Evolutionary conservation across 129 eudicot genomes (phyloP).

Genomic region (Silybum marianum): DNA sequence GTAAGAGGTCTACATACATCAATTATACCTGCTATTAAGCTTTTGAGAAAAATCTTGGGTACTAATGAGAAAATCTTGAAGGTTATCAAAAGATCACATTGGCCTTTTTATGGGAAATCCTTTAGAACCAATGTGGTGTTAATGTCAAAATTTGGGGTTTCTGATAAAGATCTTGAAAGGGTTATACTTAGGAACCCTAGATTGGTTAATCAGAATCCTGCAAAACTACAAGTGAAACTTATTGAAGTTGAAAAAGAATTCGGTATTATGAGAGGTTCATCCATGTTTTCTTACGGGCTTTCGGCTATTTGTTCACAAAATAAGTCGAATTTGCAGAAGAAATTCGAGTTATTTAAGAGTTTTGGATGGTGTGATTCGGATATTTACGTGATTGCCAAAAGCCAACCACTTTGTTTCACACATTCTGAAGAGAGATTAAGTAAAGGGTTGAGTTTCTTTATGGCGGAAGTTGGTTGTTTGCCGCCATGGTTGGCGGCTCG

Average conservation of each 20-base stretch:
- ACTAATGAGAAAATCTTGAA: conserved; percentile 24
- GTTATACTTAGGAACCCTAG: conserved; percentile 30
- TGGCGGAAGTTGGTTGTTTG: conserved; percentile 33
- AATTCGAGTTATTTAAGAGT: conserved; percentile 36
- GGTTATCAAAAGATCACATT: conserved; percentile 23
- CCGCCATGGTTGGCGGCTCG: conserved; percentile 31
- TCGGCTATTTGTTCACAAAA: conserved; percentile 24
- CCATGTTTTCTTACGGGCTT: conserved; percentile 32
- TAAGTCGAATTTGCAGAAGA: conserved; percentile 7
- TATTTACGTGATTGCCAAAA: conserved; percentile 15
- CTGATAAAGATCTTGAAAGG: conserved; percentile 13
- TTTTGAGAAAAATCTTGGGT: conserved; percentile 27
- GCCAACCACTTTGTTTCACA: conserved; percentile 28
- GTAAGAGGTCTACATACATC: conserved; percentile 21
- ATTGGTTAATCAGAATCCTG: conserved; percentile 20
- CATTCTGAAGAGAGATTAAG: conserved; percentile 36
- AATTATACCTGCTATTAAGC: conserved; percentile 26
- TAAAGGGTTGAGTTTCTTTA: conserved; percentile 28
- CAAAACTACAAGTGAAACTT: conserved; percentile 19
- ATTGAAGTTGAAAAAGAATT: conserved; percentile 33
- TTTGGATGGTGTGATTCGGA: conserved; percentile 47
- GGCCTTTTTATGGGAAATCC: conserved; percentile 33
- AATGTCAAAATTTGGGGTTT: conserved; percentile 25
- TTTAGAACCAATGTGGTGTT: conserved; percentile 22
- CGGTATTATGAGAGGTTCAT: conserved; percentile 26